phyloP scores from a whole-genome alignment of 768 basidiomycete species.

The Serendipita sp. region DNA sequence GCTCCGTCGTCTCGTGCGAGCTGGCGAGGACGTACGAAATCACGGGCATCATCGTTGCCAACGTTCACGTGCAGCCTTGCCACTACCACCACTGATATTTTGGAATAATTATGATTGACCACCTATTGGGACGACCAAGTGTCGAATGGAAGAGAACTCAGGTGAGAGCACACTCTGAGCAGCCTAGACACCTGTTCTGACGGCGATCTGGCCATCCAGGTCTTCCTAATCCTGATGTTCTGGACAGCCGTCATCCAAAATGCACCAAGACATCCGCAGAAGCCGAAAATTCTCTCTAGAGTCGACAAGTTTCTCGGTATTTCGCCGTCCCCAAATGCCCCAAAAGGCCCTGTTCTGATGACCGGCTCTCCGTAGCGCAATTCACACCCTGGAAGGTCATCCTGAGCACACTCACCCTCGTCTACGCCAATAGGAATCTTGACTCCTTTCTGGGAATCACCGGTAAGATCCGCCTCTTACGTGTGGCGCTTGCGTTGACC shows the following conservation, averaged over 20 bases:
- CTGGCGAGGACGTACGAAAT: no score
- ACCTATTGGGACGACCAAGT: conserved; percentile 73
- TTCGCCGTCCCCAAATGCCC: neutral
- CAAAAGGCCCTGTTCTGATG: conserved; percentile 3
- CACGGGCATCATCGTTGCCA: no score
- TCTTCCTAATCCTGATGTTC: conserved; percentile 80
- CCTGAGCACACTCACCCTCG: conserved; percentile 63
- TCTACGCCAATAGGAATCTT: conserved; percentile 72
- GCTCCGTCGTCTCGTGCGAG: no score
- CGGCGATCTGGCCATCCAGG: conserved; percentile 28
- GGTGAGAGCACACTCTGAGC: conserved; percentile 23
- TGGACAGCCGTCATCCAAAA: conserved; percentile 71
- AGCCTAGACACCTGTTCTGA: conserved; percentile 7
- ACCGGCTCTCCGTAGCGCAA: conserved; percentile 30
- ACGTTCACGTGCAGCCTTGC: no score
- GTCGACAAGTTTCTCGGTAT: conserved; percentile 45
- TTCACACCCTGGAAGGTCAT: conserved; percentile 97
- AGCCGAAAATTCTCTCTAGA: conserved; percentile 50
- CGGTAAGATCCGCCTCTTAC: conserved; percentile 32
- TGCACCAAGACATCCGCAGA: conserved; percentile 35
- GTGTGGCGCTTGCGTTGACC: conserved; percentile 11
- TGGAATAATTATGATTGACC: conserved; percentile 65
- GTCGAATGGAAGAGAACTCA: conserved; percentile 83
- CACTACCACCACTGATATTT: no score
- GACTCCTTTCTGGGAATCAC: conserved; percentile 74